Evolutionary conservation across 768 basidiomycete species (phyloP).

Genomic region (Hortiboletus campestris): DNA sequence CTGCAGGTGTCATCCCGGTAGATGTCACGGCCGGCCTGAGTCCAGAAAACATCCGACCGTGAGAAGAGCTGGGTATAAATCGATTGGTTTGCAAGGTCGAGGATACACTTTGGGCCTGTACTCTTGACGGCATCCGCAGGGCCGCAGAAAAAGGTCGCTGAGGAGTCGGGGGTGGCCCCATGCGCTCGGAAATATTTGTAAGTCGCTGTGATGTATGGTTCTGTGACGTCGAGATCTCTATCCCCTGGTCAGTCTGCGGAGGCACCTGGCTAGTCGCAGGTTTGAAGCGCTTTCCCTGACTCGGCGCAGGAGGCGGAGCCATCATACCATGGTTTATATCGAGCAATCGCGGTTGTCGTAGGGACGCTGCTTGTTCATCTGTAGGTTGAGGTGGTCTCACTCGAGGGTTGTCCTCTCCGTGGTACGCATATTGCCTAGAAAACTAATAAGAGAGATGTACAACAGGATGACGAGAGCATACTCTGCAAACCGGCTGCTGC

Average conservation of each 20-base stretch:
- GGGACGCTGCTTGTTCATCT: constrained; percentile 39
- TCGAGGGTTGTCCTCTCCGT: constrained; percentile 45
- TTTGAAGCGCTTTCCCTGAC: constrained; percentile 24
- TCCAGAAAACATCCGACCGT: constrained; percentile 24
- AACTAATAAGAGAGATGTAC: constrained; percentile 9
- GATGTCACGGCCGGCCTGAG: not conserved
- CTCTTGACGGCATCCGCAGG: constrained; percentile 28
- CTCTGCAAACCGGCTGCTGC: constrained; percentile 51
- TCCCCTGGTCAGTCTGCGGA: constrained; percentile 7
- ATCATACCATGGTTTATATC: constrained; percentile 31
- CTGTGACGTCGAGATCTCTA: constrained; percentile 11
- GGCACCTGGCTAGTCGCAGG: constrained; percentile 19
- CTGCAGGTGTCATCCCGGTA: constrained; percentile 8
- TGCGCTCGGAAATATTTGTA: constrained; percentile 28
- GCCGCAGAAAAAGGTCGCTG: constrained; percentile 31
- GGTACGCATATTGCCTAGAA: constrained; percentile 67
- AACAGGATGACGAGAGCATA: constrained; percentile 27
- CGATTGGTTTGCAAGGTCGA: constrained; percentile 29
- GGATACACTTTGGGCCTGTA: constrained; percentile 13
- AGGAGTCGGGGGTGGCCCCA: constrained; percentile 57
- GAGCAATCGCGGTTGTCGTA: constrained; percentile 36
- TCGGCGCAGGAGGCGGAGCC: constrained; percentile 30
- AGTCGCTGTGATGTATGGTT: constrained; percentile 20
- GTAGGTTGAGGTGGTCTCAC: constrained; percentile 38
- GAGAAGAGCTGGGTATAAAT: constrained; percentile 29